Base-by-base conservation (phyloP, 148 eudicot species). In the Chenopodium suecicum region DNA sequence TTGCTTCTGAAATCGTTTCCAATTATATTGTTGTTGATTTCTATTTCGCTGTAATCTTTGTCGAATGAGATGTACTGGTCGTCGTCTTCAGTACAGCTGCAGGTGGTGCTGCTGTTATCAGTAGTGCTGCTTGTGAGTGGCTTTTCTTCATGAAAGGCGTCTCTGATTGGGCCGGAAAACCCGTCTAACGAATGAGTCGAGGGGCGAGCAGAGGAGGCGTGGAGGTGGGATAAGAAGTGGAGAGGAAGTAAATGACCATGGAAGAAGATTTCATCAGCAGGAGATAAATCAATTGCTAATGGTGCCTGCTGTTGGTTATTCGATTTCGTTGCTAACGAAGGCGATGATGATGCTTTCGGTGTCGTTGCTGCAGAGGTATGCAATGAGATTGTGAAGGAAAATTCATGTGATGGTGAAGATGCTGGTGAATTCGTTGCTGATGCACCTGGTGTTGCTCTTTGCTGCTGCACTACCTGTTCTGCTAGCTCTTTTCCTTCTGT, bases 221-320 rank as follows among this genome's bases (percentile, higher is more conserved):
- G 88, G 74, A 88, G 87, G 76, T 89, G 90, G 20, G 92, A 86
- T 27, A 90, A 92, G 85, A 88, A 89, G 74, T 91, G 94, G 65
- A 91, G 92, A 44, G 97, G 97, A 9, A 91, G 94, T 20, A 93
- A 73, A 77, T 90, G 97, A 68, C 97, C 95, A 58, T 91, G 94
- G 87, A 89, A 90, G 90, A 93, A 91, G 62, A 91, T 94, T 14
- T 94, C 94, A 41, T 93, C 95, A 1, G 98, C 94, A 13, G 97
- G 97, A 11, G 94, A 80, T 68, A 94, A 83, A 73, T 93, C 97
- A 32, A 90, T 78, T 54, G 92, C 91, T 16, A 75, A 74, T 10
- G 85, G 69, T 19, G 88, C 70, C 0, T 67, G 22, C 1, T 74
- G 70, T 16, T 22, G 62, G 1, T 37, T 78, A 22, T 56, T 13